These are phyloP conservation scores for Pythium rhizo-oryzae DNA, from an alignment of 352 stramenopile species.

Conservation along the genomic window DNA sequence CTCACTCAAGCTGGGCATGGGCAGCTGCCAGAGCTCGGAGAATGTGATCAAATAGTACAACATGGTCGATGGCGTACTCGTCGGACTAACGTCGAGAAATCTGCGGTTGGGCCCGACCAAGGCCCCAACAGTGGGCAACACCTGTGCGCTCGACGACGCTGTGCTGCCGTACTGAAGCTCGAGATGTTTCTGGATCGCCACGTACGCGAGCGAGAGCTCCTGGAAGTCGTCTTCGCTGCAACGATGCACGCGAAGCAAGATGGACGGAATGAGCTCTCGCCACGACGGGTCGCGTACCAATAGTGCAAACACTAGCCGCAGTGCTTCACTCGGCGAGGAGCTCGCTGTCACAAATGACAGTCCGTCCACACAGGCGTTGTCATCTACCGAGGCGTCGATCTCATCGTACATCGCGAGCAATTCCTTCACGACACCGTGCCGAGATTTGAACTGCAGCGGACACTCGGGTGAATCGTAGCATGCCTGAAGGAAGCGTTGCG, in stretches of 20 bases:
- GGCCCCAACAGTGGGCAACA: neutral
- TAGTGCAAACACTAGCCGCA: slow-evolving; percentile 36
- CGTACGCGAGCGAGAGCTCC: slow-evolving; percentile 30
- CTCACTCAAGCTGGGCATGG: slow-evolving; percentile 5
- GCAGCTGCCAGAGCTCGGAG: slow-evolving; percentile 33
- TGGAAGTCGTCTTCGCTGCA: slow-evolving; percentile 34
- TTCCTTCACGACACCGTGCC: slow-evolving; percentile 30
- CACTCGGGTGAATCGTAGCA: slow-evolving; percentile 28
- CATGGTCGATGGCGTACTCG: slow-evolving; percentile 18
- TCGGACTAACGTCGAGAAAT: neutral
- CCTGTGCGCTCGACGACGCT: neutral
- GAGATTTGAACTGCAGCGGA: slow-evolving; percentile 28
- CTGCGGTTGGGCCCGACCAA: neutral
- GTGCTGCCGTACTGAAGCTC: neutral
- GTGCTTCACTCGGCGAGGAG: slow-evolving; percentile 17
- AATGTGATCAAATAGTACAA: slow-evolving; percentile 36
- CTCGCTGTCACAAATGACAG: slow-evolving; percentile 12
- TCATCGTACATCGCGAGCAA: slow-evolving; percentile 37
- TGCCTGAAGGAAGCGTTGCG: slow-evolving; percentile 24
- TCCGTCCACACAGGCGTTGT: slow-evolving; percentile 20
- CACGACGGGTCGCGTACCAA: slow-evolving; percentile 32
- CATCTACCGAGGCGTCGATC: slow-evolving; percentile 33
- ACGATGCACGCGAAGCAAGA: slow-evolving; percentile 32
- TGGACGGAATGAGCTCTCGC: slow-evolving; percentile 31
- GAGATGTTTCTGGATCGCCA: slow-evolving; percentile 19